Conservation (phyloP, 176 grass and related monocot species). For the Musa troglodytarum region DNA sequence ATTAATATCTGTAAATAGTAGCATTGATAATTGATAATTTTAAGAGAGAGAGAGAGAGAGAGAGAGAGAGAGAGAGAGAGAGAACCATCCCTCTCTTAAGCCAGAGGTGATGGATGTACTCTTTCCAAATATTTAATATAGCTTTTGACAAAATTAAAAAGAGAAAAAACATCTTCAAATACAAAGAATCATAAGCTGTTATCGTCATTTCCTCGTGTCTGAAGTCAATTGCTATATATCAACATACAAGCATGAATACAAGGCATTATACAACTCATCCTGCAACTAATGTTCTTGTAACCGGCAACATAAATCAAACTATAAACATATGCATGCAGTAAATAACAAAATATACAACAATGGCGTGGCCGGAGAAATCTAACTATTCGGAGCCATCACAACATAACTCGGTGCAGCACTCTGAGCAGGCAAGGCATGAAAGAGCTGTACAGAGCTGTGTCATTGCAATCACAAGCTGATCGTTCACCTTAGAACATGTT, state of each 20-base stretch:
- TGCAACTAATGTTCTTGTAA: not conserved
- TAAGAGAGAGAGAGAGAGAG: no score
- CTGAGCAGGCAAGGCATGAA: conserved; percentile 67
- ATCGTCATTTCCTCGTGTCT: no score
- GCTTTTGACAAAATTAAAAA: no score
- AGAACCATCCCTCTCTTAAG: no score
- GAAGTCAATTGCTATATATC: no score
- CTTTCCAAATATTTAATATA: no score
- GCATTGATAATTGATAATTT: no score
- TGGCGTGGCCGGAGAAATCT: not conserved
- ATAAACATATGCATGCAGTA: not conserved
- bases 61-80: no score
- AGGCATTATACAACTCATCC: not conserved
- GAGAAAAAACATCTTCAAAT: no score
- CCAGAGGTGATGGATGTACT: no score
- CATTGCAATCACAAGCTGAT: conserved; percentile 53
- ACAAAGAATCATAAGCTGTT: no score
- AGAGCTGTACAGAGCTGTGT: conserved; percentile 54
- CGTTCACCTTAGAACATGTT: conserved; percentile 57
- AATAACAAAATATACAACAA: not conserved
- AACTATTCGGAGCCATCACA: conserved; percentile 37
- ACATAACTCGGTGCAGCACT: conserved; percentile 67
- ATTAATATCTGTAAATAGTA: no score
- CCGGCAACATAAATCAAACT: not conserved
- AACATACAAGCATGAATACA: not conserved